Evolutionary conservation across 495 filamentous ascomycete genomes (phyloP).

Genomic region (Talaromyces ruber): DNA sequence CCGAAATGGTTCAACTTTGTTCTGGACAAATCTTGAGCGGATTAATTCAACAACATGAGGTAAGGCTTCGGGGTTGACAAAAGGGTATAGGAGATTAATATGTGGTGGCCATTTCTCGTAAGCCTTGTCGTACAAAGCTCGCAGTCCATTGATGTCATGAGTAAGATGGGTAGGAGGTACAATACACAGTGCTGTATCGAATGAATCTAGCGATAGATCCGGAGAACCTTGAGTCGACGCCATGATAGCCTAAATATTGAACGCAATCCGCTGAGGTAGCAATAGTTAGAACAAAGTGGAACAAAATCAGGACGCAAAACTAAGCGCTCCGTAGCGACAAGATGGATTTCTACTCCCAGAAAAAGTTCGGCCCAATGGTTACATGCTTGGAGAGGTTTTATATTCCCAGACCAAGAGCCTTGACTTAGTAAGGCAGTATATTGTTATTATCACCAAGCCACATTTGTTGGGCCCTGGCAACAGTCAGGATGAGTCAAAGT

Average conservation of each 20-base stretch:
- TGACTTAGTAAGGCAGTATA: not conserved
- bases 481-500: constrained; percentile 7
- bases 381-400: not conserved
- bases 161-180: constrained; percentile 35
- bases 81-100: constrained; percentile 52
- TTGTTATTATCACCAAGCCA: not conserved
- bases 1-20: constrained; percentile 8
- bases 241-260: not conserved
- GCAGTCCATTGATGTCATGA: constrained; percentile 34
- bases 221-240: not conserved
- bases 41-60: constrained; percentile 15
- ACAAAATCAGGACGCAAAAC: not conserved
- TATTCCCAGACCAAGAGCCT: not conserved
- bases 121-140: constrained; percentile 45
- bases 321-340: not conserved
- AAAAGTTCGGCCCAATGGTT: not conserved
- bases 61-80: constrained; percentile 32
- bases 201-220: constrained; percentile 12
- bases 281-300: too few relatives aligned
- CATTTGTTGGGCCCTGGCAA: not conserved
- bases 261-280: too few relatives aligned
- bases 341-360: not conserved
- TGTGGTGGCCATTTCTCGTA: constrained; percentile 52
- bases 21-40: not conserved
- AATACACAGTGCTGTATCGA: constrained; percentile 43